These are phyloP conservation scores for Pleochaeta shiraiana DNA, from an alignment of 2,329 filamentous ascomycete species.

Conservation along the genomic window DNA sequence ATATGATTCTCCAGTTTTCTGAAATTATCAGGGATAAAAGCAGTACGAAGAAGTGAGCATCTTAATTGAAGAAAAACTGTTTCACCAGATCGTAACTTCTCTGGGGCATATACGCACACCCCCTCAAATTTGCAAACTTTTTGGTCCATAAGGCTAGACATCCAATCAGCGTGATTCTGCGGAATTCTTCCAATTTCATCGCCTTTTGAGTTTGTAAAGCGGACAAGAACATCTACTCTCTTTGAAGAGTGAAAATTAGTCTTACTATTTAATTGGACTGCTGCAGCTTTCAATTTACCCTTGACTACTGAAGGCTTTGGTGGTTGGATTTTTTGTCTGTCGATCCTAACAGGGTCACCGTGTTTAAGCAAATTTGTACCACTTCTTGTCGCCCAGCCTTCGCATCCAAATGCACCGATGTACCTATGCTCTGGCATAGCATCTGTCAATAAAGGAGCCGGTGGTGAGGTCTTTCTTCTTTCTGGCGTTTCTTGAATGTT, in stretches of 20 bases:
- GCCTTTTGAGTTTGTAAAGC: slow-evolving; percentile 62
- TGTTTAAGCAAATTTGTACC: slow-evolving; percentile 54
- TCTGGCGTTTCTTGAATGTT: slow-evolving; percentile 10
- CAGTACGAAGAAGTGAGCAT: slow-evolving; percentile 50
- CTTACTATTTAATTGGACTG: slow-evolving; percentile 11
- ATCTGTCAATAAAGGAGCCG: slow-evolving; percentile 5
- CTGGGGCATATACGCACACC: slow-evolving; percentile 72
- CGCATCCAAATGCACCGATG: slow-evolving; percentile 77
- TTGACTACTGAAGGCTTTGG: slow-evolving; percentile 26
- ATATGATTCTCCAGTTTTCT: slow-evolving; percentile 46
- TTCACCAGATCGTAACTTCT: slow-evolving; percentile 69
- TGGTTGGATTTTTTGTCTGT: slow-evolving; percentile 56
- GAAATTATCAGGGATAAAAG: slow-evolving; percentile 46
- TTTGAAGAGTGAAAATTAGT: slow-evolving; percentile 27
- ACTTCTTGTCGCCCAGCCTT: slow-evolving; percentile 79
- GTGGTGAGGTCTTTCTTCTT: slow-evolving; percentile 9
- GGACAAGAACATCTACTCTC: slow-evolving; percentile 68
- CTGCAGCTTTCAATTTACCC: slow-evolving; percentile 21
- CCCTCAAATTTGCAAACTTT: slow-evolving; percentile 74
- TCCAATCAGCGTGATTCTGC: slow-evolving; percentile 76
- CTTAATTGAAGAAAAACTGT: slow-evolving; percentile 79
- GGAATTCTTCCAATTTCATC: slow-evolving; percentile 72
- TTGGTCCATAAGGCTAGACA: slow-evolving; percentile 81
- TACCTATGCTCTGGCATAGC: slow-evolving; percentile 40
- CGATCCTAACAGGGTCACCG: slow-evolving; percentile 66